Conservation (phyloP, 495 filamentous ascomycete genomes). For the Oidiodendron maius region DNA sequence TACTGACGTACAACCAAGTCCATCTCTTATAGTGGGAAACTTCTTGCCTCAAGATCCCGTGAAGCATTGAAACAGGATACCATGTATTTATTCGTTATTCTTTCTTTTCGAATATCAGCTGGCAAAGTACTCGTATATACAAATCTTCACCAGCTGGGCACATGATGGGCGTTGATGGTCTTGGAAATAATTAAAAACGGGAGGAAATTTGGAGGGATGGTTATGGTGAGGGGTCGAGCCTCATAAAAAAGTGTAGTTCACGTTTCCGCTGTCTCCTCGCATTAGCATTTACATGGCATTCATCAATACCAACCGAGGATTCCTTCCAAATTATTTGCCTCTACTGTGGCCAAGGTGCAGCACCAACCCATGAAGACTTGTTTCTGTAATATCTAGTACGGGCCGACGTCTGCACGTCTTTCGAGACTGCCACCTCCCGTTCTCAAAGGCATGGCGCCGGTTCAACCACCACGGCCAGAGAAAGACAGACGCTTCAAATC, state of each 20-base stretch:
- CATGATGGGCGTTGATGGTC: background rate
- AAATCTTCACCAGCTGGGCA: no score
- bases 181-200: no score
- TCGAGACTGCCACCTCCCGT: background rate
- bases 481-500: constrained; percentile 22
- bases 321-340: background rate
- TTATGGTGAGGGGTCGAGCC: background rate
- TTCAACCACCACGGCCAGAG: constrained; percentile 7
- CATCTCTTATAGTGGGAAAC: constrained; percentile 91
- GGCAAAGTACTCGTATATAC: no score
- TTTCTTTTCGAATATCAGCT: no score
- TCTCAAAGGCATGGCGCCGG: constrained; percentile 13
- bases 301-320: background rate
- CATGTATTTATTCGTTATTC: no score
- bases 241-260: background rate
- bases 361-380: background rate
- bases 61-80: constrained; percentile 21
- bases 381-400: background rate
- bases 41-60: constrained; percentile 66
- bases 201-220: no score
- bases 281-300: background rate
- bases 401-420: background rate
- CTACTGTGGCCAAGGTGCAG: background rate
- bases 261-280: background rate
- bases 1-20: constrained; percentile 43